These are phyloP conservation scores for Emydomyces testavorans DNA, from an alignment of 2,329 filamentous ascomycete genomes.

Conservation along the genomic window DNA sequence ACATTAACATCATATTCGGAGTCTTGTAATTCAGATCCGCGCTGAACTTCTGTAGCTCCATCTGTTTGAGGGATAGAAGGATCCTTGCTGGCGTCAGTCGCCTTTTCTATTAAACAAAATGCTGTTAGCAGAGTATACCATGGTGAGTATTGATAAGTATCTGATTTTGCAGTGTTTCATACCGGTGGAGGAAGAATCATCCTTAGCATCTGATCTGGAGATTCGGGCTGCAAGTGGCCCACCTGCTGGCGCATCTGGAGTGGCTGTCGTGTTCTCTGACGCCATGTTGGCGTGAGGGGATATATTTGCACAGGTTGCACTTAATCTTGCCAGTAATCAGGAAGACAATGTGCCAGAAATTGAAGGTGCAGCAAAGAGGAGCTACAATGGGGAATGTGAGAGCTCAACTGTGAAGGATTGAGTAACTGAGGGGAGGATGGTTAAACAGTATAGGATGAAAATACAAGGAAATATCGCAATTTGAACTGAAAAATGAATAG, in stretches of 20 bases:
- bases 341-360: neutral
- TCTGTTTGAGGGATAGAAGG: slow-evolving; percentile 26
- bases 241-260: slow-evolving; percentile 18
- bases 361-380: neutral
- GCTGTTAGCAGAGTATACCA: neutral
- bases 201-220: slow-evolving; percentile 30
- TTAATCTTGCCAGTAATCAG: neutral
- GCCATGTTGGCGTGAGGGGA: slow-evolving; percentile 26
- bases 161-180: neutral
- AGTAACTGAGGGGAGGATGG: too few relatives aligned
- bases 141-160: neutral
- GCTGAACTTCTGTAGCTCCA: slow-evolving; percentile 29
- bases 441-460: too few relatives aligned
- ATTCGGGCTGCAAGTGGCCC: slow-evolving; percentile 41
- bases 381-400: too few relatives aligned
- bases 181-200: slow-evolving; percentile 1
- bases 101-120: neutral
- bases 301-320: neutral
- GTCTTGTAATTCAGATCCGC: slow-evolving; percentile 51
- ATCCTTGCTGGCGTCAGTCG: slow-evolving; percentile 9
- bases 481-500: neutral
- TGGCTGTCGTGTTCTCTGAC: slow-evolving; percentile 24
- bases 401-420: too few relatives aligned
- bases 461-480: too few relatives aligned
- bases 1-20: slow-evolving; percentile 82